phyloP scores from a whole-genome alignment of 2,329 filamentous ascomycete species.

The Colletotrichum eleusines region DNA sequence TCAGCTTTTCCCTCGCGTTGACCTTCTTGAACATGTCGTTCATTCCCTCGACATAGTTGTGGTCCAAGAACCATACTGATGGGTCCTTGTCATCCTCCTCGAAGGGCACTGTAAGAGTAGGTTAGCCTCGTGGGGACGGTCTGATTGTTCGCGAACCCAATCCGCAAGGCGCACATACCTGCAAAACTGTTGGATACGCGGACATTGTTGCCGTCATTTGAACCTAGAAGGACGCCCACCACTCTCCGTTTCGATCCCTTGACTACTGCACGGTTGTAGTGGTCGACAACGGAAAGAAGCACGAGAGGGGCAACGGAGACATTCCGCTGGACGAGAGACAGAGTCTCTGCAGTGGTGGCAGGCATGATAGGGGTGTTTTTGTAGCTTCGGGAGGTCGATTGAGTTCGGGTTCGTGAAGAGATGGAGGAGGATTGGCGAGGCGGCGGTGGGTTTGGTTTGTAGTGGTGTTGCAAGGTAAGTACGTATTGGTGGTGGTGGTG shows the following conservation, averaged over 20 bases:
- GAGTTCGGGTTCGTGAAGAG: conserved; percentile 31
- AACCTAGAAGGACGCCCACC: conserved; percentile 92
- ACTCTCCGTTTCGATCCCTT: conserved; percentile 90
- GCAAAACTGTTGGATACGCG: conserved; percentile 99
- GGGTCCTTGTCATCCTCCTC: conserved; percentile 99
- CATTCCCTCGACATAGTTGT: conserved; percentile 99
- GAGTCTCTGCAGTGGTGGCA: conserved; percentile 94
- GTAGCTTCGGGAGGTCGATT: conserved; percentile 40
- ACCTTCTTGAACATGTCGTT: conserved; percentile 99
- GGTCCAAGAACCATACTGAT: conserved; percentile 98
- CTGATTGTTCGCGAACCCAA: conserved; percentile 12
- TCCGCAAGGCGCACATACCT: conserved; percentile 65
- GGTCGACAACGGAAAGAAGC: conserved; percentile 96
- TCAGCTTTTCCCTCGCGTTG: conserved; percentile 97
- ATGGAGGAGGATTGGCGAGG: conserved; percentile 26
- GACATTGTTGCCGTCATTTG: conserved; percentile 96
- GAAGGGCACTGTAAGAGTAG: conserved; percentile 79
- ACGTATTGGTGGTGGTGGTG: conserved; percentile 38
- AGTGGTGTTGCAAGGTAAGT: conserved; percentile 26
- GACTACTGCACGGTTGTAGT: conserved; percentile 92
- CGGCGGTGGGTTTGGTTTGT: conserved; percentile 24
- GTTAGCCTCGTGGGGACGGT: conserved; percentile 37
- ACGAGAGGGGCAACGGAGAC: conserved; percentile 98
- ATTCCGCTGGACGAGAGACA: conserved; percentile 92
- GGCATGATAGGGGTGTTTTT: conserved; percentile 74